Conservation (phyloP, 2,329 filamentous ascomycete species). For the Fusarium verticillioides region DNA sequence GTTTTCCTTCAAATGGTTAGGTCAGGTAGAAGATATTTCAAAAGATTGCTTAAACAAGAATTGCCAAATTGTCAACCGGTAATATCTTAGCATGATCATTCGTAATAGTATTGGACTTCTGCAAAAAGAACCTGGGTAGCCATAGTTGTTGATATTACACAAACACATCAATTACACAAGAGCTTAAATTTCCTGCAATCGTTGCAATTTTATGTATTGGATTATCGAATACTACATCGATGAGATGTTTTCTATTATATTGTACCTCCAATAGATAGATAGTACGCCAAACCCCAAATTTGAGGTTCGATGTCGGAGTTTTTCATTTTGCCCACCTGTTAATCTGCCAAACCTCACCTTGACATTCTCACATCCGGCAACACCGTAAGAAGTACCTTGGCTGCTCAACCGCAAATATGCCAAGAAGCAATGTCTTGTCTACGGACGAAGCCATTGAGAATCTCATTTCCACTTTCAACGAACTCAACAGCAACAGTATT, state of each 20-base stretch:
- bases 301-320: background rate
- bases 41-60: no score
- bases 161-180: background rate
- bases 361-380: background rate
- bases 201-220: rapidly evolving
- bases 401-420: background rate
- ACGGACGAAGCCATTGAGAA: slow-evolving; percentile 47
- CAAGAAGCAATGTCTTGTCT: background rate
- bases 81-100: background rate
- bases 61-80: no score
- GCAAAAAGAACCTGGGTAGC: background rate
- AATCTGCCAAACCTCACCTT: background rate
- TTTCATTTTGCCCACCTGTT: background rate
- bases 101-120: background rate
- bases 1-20: no score
- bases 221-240: background rate
- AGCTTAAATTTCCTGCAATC: background rate
- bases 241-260: background rate
- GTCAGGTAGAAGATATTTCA: background rate
- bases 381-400: background rate
- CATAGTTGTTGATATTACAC: background rate
- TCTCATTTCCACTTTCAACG: slow-evolving; percentile 76
- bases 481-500: slow-evolving; percentile 72
- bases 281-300: background rate
- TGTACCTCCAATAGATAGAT: background rate